These are phyloP conservation scores for Penicillium turbatum DNA, from an alignment of 495 filamentous ascomycete genomes.

Conservation along the genomic window DNA sequence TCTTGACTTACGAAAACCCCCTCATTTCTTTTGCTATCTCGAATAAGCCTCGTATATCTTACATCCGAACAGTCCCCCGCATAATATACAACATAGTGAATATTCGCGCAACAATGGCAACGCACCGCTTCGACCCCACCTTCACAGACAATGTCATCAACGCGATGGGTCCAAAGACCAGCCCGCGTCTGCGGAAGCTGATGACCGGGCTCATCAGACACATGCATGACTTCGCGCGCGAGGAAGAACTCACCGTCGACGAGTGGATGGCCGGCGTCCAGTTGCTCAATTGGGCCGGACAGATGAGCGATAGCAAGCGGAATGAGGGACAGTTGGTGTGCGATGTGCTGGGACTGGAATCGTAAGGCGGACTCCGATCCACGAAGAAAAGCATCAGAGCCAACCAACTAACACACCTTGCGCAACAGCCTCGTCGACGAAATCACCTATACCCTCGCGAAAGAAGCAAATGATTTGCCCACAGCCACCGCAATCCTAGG, in stretches of 20 bases:
- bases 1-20: neutral
- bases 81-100: neutral
- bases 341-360: constrained; percentile 70
- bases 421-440: constrained; percentile 59
- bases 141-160: constrained; percentile 69
- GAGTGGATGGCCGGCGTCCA: constrained; percentile 46
- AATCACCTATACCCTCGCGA: constrained; percentile 64
- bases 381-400: neutral
- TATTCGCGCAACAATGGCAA: constrained; percentile 26
- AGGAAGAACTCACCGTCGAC: constrained; percentile 46
- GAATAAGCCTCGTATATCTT: neutral
- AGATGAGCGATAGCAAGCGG: constrained; percentile 64
- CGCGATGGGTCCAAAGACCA: constrained; percentile 63
- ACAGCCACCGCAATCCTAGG: constrained; percentile 73
- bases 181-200: constrained; percentile 48
- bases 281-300: constrained; percentile 68
- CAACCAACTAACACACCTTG: neutral
- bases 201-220: constrained; percentile 42
- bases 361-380: constrained; percentile 33
- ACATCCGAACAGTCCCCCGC: neutral
- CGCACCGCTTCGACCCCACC: constrained; percentile 49
- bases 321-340: constrained; percentile 70
- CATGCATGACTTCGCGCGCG: constrained; percentile 47
- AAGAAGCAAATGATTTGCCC: constrained; percentile 44
- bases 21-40: neutral